Conservation (phyloP, 805 yeast species). For the Suhomyces tanzawaensis region DNA sequence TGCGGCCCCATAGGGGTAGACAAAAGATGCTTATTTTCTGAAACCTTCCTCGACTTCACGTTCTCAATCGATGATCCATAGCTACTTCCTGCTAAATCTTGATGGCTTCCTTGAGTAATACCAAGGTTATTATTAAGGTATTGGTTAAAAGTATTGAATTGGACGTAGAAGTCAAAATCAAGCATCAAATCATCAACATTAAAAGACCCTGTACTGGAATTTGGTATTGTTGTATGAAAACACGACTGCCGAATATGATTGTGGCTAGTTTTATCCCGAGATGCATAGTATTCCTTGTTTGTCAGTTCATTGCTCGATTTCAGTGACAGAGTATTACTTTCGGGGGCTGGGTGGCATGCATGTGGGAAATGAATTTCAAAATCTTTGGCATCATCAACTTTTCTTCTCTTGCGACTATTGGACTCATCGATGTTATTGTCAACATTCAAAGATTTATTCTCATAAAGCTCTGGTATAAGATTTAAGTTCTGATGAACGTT, state of each 20-base stretch:
- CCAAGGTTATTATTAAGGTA: slow-evolving; percentile 6
- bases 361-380: slow-evolving; percentile 41
- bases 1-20: not conserved
- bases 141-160: slow-evolving; percentile 31
- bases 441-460: too few relatives aligned
- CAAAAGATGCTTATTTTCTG: not conserved
- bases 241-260: slow-evolving; percentile 40
- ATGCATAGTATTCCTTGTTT: not conserved
- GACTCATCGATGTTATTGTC: slow-evolving; percentile 3
- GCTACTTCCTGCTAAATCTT: too few relatives aligned
- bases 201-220: slow-evolving; percentile 8
- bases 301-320: not conserved
- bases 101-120: not conserved
- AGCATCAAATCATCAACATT: slow-evolving; percentile 17
- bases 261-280: slow-evolving; percentile 1
- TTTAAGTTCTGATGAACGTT: slow-evolving; percentile 33
- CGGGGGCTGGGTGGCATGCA: slow-evolving; percentile 26
- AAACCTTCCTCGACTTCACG: too few relatives aligned
- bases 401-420: slow-evolving; percentile 2
- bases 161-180: slow-evolving; percentile 39
- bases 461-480: slow-evolving; percentile 13
- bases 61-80: too few relatives aligned
- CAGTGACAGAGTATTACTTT: not conserved
- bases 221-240: slow-evolving; percentile 44
- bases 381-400: slow-evolving; percentile 9